Base-by-base conservation (phyloP, 345 rosid species). In the Clausena lansium region DNA sequence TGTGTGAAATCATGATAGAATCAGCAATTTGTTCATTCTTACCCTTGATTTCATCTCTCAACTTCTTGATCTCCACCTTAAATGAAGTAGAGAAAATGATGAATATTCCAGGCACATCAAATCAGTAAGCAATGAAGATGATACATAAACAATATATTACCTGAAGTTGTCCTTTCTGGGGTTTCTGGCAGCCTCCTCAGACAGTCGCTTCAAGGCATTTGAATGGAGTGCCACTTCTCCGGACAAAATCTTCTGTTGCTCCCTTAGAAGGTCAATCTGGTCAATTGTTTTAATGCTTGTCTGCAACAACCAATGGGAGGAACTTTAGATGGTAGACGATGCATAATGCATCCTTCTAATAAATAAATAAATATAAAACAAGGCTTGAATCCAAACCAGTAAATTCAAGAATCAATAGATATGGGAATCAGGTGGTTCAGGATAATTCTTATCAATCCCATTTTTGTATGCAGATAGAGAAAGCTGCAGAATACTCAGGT, bases 191-290 rank as follows among this genome's bases (percentile, higher is more conserved):
- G 95, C 93, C 66, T 92, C 94, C 78, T 96, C 92, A 33, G 91
- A 87, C 81, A 96, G 84, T 78, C 92, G 86, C 87, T 92, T 96
- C 73, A 96, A 83, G 78, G 94, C 88, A 88, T 98, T 96, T 78
- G 90, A 89, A 85, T 92, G 94, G 39, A 91, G 85, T 41, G 93
- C 97, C 78, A 87, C 91, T 82, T 89, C 99, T 63, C 97, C 99
- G 6, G 91, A 88, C 83, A 96, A 85, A 84, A 94, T 89, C 85
- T 96, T 94, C 79, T 89, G 98, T 68, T 96, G 98, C 85, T 94
- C 98, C 90, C 93, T 89, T 79, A 94, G 82, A 69, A 96, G 97
- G 79, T 94, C 95, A 71, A 94, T 82, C 84, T 92, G 97, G 82
- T 94, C 97, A 54, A 86, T 85, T 78, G 95, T 84, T 86, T 88